Evolutionary conservation across 768 basidiomycete genomes (phyloP), one percentile per base, ranked within the genome.

Genomic region (Boletellus emodensis): DNA sequence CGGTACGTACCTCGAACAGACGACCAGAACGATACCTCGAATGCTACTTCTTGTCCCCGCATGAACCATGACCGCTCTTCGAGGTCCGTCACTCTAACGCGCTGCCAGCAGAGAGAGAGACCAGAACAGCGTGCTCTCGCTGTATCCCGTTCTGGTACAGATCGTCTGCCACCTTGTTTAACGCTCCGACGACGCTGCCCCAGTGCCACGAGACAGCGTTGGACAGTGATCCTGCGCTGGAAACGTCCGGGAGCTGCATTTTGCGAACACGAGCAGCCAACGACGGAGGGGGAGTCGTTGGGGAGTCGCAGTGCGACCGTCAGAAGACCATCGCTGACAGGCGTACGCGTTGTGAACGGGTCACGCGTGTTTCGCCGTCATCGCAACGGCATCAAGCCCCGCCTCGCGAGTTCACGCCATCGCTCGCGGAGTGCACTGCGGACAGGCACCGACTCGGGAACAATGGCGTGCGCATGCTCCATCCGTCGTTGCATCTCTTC

Each of bases 191-290:
- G 7, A 83, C 76, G 2, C 81, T 80, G 15, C 80, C 82, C 82
- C 80, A 83, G 58, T 78, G 83, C 79, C 79, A 83, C 20, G 20
- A 20, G 62, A n/a, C n/a, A 6, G 83, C 79, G 51, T 77, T 74
- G 7, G 74, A 72, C 5, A 77, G 66, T 1, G 79, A 66, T 7
- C 71, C 71, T 1, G 82, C 80, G 30, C 79, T 80, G 0, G 81
- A 81, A 1, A 82, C 78, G 60, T 82, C 81, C 6, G 82, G 74
- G 6, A 83, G 72, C 60, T 83, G 82, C 79, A 54, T 83, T 20
- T 20, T 20, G 20, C 81, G 61, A 83, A 81, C 18, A 77, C 75
- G 26, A 80, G 70, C 6, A 79, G 65, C 74, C 77, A 79, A 34
- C 78, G 75, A 7, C 58, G 59, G n/a, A 75, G 68, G 42, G 79